Percentiles rank a stretch among this genome's conserved stretches.
Conservation (phyloP, 495 filamentous ascomycete genomes). For the Aspergillus incahuasiensis region DNA sequence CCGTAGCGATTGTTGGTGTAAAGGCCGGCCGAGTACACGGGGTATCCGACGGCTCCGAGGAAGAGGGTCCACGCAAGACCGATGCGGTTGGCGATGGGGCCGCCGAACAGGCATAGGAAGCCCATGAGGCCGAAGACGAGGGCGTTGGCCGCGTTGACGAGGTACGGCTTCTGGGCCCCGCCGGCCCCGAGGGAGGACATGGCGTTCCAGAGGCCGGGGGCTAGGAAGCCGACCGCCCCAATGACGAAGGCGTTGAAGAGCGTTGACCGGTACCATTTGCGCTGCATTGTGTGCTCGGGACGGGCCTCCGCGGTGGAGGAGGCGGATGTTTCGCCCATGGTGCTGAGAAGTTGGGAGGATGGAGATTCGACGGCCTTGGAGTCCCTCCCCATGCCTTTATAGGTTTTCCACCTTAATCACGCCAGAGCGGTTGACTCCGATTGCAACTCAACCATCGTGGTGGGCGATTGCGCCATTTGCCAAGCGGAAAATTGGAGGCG, state of each 20-base stretch:
- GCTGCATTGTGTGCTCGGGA: constrained; percentile 12
- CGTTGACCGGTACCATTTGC: constrained; percentile 53
- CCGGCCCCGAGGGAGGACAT: constrained; percentile 68
- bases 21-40: constrained; percentile 50
- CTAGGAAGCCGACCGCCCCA: constrained; percentile 34
- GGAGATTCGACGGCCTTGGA: no score
- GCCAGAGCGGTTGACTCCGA: no score
- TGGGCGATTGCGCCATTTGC: neutral
- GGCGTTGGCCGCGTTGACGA: constrained; percentile 54
- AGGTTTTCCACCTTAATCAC: no score
- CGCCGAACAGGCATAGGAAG: constrained; percentile 19
- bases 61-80: constrained; percentile 47
- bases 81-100: constrained; percentile 27
- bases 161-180: constrained; percentile 48
- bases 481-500: neutral
- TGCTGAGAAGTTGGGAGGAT: no score
- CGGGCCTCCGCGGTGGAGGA: neutral
- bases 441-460: neutral
- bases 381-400: no score
- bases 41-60: constrained; percentile 50
- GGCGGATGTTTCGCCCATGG: neutral
- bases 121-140: constrained; percentile 37
- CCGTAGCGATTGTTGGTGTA: constrained; percentile 56
- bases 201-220: constrained; percentile 44
- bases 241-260: constrained; percentile 53